Evolutionary conservation across 2,329 filamentous ascomycete genomes (phyloP), one percentile per base, ranked within the genome.

Genomic region (Pleomassaria siparia): DNA sequence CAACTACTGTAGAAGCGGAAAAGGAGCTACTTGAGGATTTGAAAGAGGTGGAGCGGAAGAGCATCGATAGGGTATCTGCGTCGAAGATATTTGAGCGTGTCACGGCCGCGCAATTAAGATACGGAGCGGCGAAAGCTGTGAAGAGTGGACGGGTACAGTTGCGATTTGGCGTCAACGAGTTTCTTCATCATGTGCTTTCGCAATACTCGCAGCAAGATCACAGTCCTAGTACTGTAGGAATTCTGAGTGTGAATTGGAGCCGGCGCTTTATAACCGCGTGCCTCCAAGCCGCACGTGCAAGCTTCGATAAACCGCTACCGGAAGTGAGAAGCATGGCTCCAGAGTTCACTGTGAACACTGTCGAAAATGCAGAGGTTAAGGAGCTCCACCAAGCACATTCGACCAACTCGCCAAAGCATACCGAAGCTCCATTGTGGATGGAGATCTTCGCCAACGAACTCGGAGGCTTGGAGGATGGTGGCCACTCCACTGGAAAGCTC

Each of bases 231-330:
- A 32, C 13, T 1, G 22, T 74, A 28, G 55, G 58, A 21, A 69
- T 78, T 15, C 40, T 77, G 5, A 77, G 74, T 43, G 75, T 77
- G 2, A 78, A 78, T 46, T 79, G 76, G 76, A 76, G 74, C 48
- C 62, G 60, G 15, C 57, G 56, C 1, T 76, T 76, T 46, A 77
- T 78, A 41, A 51, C 58, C 1, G 49, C 51, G 2, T 67, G 63
- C 37, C 49, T 70, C 5, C 32, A 37, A 10, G 44, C 59, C 13
- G 45, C 24, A 13, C 18, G 20, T 3, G 21, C n/a, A 2, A 20
- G 24, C n/a, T 15, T 22, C n/a, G 8, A 24, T 8, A 37, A 3
- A 8, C 20, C 6, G 20, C 35, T 22, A 22, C 35, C 35, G 13
- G 15, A n/a, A 13, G 8, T n/a, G 8, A n/a, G 8, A 4, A 16